Evolutionary conservation across 163 green algal species (phyloP).

Genomic region (Scenedesmus sp.): DNA sequence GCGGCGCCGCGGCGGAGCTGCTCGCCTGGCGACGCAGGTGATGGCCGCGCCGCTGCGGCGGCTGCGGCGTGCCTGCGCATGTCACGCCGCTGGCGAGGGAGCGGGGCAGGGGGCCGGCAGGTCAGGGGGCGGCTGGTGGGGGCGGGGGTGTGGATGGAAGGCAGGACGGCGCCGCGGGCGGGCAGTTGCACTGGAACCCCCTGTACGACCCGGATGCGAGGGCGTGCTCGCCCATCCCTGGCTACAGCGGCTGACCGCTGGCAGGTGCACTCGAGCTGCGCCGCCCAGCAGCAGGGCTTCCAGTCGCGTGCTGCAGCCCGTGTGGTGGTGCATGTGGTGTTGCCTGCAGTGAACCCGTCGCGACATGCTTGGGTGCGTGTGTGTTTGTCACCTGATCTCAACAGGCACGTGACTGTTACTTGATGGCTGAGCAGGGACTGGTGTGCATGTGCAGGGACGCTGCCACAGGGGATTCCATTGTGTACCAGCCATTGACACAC

Average conservation of each 20-base stretch:
- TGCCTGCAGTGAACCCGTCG: too few relatives aligned
- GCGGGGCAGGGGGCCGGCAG: background rate
- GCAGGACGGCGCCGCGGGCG: constrained; percentile 3
- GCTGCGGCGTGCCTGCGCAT: constrained; percentile 22
- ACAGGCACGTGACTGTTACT: too few relatives aligned
- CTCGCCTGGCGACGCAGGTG: background rate
- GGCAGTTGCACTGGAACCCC: constrained; percentile 48
- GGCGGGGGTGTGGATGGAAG: background rate
- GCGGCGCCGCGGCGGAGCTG: background rate
- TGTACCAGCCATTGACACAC: too few relatives aligned
- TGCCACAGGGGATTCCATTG: too few relatives aligned
- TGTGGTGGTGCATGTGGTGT: too few relatives aligned
- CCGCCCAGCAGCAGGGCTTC: too few relatives aligned
- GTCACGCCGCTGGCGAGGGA: constrained; percentile 26
- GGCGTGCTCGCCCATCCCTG: background rate
- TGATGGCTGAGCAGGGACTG: too few relatives aligned
- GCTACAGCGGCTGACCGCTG: background rate
- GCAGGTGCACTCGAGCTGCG: background rate
- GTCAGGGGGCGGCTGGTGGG: background rate
- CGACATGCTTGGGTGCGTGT: too few relatives aligned
- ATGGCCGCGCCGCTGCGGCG: background rate
- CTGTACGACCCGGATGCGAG: constrained; percentile 33
- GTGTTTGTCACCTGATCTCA: too few relatives aligned
- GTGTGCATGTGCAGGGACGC: too few relatives aligned
- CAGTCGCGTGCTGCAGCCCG: too few relatives aligned